Conservation (phyloP, 2,329 filamentous ascomycete genomes). For the Pseudocercospora ulei region DNA sequence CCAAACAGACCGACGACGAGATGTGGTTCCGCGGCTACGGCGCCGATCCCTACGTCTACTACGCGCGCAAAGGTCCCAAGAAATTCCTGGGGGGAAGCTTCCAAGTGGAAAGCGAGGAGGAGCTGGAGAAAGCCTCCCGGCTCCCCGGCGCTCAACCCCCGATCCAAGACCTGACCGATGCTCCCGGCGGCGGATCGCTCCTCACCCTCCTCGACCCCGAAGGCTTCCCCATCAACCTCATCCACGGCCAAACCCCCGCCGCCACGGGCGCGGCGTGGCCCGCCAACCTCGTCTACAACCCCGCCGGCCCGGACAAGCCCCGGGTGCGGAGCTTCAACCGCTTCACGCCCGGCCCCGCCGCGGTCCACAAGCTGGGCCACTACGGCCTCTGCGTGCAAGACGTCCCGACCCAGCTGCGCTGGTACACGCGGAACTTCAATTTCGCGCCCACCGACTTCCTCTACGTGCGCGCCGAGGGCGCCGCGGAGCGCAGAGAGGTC, state of each 20-base stretch:
- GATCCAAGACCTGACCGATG: conserved; percentile 29
- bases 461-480: conserved; percentile 29
- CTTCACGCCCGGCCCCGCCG: conserved; percentile 42
- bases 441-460: conserved; percentile 40
- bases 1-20: conserved; percentile 34
- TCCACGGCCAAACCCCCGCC: conserved; percentile 34
- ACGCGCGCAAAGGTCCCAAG: conserved; percentile 36
- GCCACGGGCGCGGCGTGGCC: conserved; percentile 21
- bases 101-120: conserved; percentile 37
- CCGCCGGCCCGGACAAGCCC: conserved; percentile 34
- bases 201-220: conserved; percentile 37
- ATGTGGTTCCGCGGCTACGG: conserved; percentile 41
- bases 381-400: conserved; percentile 14
- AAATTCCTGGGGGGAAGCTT: conserved; percentile 40
- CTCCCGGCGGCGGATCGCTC: conserved; percentile 37
- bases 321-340: conserved; percentile 37
- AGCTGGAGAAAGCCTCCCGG: conserved; percentile 37
- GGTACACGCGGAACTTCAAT: conserved; percentile 41
- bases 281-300: conserved; percentile 34
- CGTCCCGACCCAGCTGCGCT: conserved; percentile 26
- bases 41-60: conserved; percentile 40
- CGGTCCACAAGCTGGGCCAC: conserved; percentile 40
- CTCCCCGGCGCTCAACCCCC: conserved; percentile 28
- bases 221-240: conserved; percentile 37
- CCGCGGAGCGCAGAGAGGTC: conserved; percentile 32